Percentiles rank a stretch among this genome's conserved stretches.
Evolutionary conservation across 306 rosid species (phyloP).

Genomic region (Quercus gilva): DNA sequence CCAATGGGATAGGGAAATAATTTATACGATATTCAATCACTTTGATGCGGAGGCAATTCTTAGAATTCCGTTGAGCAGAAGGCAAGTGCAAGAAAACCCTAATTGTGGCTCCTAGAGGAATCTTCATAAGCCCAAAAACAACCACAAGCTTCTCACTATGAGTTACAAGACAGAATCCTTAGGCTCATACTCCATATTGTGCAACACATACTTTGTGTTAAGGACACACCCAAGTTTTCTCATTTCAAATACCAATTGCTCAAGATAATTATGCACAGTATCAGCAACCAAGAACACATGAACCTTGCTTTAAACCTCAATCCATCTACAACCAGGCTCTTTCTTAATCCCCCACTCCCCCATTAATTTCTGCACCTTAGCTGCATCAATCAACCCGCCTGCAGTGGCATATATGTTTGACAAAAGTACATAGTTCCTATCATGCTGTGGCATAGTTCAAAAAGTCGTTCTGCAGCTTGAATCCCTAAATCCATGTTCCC

Average conservation of each 20-base stretch:
- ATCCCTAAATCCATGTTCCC: conserved; percentile 48
- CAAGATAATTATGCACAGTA: conserved; percentile 39
- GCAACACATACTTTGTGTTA: conserved; percentile 45
- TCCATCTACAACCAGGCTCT: conserved; percentile 60
- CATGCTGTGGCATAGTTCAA: conserved; percentile 42
- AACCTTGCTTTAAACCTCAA: conserved; percentile 44
- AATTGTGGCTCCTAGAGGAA: conserved; percentile 43
- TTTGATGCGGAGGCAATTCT: too few relatives aligned
- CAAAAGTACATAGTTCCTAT: conserved; percentile 45
- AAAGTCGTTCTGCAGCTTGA: conserved; percentile 39
- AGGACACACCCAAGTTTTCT: conserved; percentile 48
- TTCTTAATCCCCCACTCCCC: conserved; percentile 48
- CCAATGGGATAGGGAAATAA: too few relatives aligned
- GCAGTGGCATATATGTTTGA: conserved; percentile 1
- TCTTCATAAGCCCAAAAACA: conserved; percentile 50
- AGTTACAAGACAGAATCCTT: conserved; percentile 46
- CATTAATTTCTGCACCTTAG: conserved; percentile 45
- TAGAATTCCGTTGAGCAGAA: too few relatives aligned
- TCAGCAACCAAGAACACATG: conserved; percentile 52
- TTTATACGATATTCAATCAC: too few relatives aligned
- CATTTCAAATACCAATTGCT: conserved; percentile 42
- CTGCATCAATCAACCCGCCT: conserved; percentile 51
- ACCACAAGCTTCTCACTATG: conserved; percentile 57
- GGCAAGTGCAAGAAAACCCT: too few relatives aligned
- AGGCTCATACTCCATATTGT: conserved; percentile 51